Conservation (phyloP, 1,284 basidiomycete species). For the Pascua guehoae region DNA sequence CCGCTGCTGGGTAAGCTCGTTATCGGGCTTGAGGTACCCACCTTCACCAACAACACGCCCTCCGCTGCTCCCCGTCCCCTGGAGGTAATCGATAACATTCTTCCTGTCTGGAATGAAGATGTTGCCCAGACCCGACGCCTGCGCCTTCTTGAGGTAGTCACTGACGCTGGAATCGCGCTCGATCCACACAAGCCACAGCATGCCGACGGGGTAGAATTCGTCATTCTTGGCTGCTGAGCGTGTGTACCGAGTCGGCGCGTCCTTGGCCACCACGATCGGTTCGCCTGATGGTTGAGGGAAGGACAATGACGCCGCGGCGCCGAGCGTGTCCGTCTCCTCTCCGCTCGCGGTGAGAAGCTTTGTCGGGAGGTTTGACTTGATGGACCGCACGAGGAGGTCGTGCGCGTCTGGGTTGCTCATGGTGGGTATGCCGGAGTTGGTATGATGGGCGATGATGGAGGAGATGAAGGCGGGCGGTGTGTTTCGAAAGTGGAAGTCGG, state of each 20-base stretch:
- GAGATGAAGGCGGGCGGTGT: too few relatives aligned
- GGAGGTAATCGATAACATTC: slow-evolving; percentile 75
- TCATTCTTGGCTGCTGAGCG: slow-evolving; percentile 51
- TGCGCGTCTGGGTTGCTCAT: slow-evolving; percentile 28
- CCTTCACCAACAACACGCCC: slow-evolving; percentile 61
- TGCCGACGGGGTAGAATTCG: slow-evolving; percentile 73
- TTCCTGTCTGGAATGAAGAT: slow-evolving; percentile 83
- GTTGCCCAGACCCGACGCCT: slow-evolving; percentile 68
- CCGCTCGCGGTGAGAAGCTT: slow-evolving; percentile 49
- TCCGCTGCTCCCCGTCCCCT: slow-evolving; percentile 56
- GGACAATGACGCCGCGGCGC: slow-evolving; percentile 64
- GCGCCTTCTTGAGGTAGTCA: slow-evolving; percentile 80
- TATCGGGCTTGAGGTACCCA: slow-evolving; percentile 37
- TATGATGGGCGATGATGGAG: too few relatives aligned
- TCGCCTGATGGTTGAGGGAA: slow-evolving; percentile 53
- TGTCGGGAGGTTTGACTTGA: slow-evolving; percentile 24
- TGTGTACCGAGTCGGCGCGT: slow-evolving; percentile 64
- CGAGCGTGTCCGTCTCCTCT: slow-evolving; percentile 52
- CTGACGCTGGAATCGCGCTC: slow-evolving; percentile 66
- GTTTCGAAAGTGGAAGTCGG: too few relatives aligned
- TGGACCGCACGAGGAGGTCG: slow-evolving; percentile 36
- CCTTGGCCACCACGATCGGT: slow-evolving; percentile 60
- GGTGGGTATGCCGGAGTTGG: too few relatives aligned
- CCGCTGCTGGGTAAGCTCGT: slow-evolving; percentile 50
- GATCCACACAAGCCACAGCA: slow-evolving; percentile 74